phyloP scores from a whole-genome alignment of 805 yeast genomes.

The Schwanniomyces vanrijiae region DNA sequence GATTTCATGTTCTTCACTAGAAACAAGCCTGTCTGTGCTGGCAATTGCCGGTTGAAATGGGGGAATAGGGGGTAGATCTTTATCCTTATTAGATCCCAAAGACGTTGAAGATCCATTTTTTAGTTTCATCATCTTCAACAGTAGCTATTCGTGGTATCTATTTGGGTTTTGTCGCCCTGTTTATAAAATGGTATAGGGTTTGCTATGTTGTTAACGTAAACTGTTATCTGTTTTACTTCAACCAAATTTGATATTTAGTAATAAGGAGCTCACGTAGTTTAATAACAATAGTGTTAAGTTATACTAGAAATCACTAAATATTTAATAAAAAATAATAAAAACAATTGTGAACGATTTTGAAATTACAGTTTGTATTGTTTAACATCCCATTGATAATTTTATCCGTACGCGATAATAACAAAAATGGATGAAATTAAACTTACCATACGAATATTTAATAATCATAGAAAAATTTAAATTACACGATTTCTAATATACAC shows the following conservation, averaged over 20 bases:
- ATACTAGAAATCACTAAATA: background rate
- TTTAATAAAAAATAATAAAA: background rate
- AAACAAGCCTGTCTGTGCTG: background rate
- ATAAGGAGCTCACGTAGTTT: background rate
- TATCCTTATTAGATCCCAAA: slow-evolving; percentile 26
- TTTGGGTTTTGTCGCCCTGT: background rate
- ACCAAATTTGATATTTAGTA: background rate
- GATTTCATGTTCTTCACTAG: slow-evolving; percentile 15
- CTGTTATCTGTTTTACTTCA: background rate
- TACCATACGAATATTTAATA: background rate
- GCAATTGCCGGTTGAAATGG: slow-evolving; percentile 4
- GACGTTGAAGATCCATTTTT: slow-evolving; percentile 21
- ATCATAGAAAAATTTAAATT: background rate
- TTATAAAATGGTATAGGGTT: background rate
- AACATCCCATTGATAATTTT: background rate
- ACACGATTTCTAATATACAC: background rate
- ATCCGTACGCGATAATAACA: background rate
- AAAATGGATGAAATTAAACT: background rate
- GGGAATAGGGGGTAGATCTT: slow-evolving; percentile 42
- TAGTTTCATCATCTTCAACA: slow-evolving; percentile 14
- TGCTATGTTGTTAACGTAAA: background rate
- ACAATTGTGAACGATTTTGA: background rate
- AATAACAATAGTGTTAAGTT: background rate
- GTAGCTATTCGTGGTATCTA: background rate
- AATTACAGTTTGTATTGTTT: background rate